Percentiles rank a stretch among this genome's conserved stretches.
phyloP scores from a whole-genome alignment of 148 eudicot genomes.

The Pouteria glomerata region DNA sequence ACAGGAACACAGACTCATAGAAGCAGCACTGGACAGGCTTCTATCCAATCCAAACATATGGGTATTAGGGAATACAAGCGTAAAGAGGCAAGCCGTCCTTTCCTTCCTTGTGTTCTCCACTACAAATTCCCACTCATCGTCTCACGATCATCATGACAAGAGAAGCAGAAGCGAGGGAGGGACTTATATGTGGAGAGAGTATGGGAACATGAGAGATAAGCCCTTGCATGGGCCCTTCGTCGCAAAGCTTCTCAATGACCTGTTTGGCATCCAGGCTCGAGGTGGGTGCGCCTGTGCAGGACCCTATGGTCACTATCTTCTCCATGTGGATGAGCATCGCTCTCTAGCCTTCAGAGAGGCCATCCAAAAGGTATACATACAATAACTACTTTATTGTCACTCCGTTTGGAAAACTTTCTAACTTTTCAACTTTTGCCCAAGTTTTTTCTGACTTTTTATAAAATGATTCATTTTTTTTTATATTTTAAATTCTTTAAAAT shows the following conservation, averaged over 20 bases:
- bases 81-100: constrained; percentile 30
- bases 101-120: constrained; percentile 39
- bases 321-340: constrained; percentile 22
- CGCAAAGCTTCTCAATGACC: constrained; percentile 42
- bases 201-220: constrained; percentile 13
- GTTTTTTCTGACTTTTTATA: no score
- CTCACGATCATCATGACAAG: no score
- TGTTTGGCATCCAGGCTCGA: constrained; percentile 54
- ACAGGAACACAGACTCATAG: constrained; percentile 22
- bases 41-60: constrained; percentile 19
- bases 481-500: no score
- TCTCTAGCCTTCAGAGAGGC: constrained; percentile 33
- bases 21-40: constrained; percentile 28
- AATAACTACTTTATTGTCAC: no score
- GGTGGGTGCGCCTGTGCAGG: constrained; percentile 64
- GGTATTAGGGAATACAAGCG: constrained; percentile 29
- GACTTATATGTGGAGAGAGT: constrained; percentile 8
- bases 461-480: no score
- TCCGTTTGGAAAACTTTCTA: no score
- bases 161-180: no score
- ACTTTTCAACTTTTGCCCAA: no score
- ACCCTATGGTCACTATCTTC: constrained; percentile 43
- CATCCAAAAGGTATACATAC: constrained; percentile 31
- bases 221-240: constrained; percentile 45
- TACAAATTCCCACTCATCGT: neutral